phyloP scores from a whole-genome alignment of 345 rosid species.

The Gossypium thurberi region DNA sequence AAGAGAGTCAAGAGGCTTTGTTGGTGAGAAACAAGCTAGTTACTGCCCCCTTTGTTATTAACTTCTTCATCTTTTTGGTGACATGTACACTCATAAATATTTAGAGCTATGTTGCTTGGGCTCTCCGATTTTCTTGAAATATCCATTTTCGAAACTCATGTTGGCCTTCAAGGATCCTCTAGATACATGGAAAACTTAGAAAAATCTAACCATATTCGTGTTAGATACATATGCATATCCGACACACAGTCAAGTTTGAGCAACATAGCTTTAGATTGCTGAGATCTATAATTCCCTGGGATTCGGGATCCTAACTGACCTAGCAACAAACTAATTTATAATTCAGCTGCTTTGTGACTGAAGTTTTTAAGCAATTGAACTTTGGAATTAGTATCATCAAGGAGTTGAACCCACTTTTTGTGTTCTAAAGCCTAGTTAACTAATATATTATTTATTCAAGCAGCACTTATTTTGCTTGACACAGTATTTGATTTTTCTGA shows the following conservation, averaged over 20 bases:
- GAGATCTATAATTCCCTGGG: neutral
- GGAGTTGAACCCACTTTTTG: neutral
- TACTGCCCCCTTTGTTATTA: neutral
- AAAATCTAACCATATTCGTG: too few species aligned
- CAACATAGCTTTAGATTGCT: neutral
- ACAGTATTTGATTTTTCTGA: neutral
- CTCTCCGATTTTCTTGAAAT: too few species aligned
- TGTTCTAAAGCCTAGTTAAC: neutral
- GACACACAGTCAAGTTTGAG: too few species aligned
- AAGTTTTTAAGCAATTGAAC: neutral
- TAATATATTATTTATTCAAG: neutral
- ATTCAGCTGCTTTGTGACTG: neutral
- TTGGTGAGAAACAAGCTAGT: slow-evolving; percentile 1
- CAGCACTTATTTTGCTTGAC: neutral
- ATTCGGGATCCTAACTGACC: neutral
- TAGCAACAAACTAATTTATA: neutral
- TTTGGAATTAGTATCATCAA: neutral
- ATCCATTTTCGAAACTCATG: too few species aligned
- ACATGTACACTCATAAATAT: neutral
- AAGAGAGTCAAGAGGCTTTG: neutral
- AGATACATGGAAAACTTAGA: too few species aligned
- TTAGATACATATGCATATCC: too few species aligned
- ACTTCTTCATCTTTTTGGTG: neutral
- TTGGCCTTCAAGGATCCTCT: too few species aligned
- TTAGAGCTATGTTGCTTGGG: neutral